Percentiles rank a stretch among this genome's conserved stretches.
Evolutionary conservation across 768 basidiomycete genomes (phyloP).

Genomic region (Suillus luteus): DNA sequence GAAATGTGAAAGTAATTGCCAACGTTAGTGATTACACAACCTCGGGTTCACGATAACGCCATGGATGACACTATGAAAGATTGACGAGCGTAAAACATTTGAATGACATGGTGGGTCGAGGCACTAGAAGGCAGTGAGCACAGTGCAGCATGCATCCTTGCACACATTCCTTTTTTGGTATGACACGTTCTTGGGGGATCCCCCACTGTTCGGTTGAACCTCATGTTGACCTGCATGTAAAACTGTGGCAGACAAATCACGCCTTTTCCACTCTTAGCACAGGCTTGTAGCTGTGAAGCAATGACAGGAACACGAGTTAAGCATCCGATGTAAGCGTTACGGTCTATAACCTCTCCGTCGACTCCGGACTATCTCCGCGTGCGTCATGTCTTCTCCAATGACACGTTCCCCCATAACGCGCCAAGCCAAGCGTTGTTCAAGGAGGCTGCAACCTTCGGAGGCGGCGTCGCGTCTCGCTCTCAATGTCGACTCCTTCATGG

Average conservation of each 20-base stretch:
- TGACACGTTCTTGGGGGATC: neutral
- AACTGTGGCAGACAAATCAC: neutral
- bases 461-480: too few species aligned
- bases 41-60: neutral
- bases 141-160: neutral
- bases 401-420: neutral
- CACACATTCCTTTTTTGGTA: neutral
- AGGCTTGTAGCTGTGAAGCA: conserved; percentile 4
- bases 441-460: neutral
- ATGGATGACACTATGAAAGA: too few species aligned
- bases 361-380: neutral
- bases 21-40: neutral
- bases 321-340: neutral
- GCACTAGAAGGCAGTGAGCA: conserved; percentile 5
- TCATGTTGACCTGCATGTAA: conserved; percentile 3
- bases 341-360: neutral
- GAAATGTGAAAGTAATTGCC: neutral
- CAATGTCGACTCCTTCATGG: too few species aligned
- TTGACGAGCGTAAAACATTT: neutral
- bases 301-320: neutral
- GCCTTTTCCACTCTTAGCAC: neutral
- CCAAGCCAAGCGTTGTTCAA: neutral
- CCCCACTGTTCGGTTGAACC: neutral
- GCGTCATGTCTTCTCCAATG: neutral
- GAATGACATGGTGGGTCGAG: neutral